These are phyloP conservation scores for Phytophthora rubi DNA, from an alignment of 352 stramenopile species.

Conservation along the genomic window DNA sequence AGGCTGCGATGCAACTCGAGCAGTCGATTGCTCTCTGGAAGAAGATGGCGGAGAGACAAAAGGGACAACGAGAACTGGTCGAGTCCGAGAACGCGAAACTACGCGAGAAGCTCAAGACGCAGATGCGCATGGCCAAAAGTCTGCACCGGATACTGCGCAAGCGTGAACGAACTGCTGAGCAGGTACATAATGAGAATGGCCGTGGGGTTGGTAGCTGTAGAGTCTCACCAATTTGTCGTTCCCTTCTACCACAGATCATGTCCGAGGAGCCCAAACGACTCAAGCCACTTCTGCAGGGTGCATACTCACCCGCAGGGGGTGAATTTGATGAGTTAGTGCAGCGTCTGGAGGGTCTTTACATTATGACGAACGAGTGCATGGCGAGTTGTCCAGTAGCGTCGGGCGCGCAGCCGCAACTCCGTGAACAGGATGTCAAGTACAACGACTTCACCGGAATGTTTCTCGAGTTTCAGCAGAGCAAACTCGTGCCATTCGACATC, in stretches of 20 bases:
- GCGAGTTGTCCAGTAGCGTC: constrained; percentile 9
- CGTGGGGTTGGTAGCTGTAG: background rate
- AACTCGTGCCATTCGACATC: constrained; percentile 37
- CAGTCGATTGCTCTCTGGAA: constrained; percentile 49
- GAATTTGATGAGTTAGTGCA: constrained; percentile 21
- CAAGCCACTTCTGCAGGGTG: background rate
- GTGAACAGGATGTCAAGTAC: constrained; percentile 36
- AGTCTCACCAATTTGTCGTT: background rate
- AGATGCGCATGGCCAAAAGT: constrained; percentile 46
- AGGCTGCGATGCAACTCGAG: constrained; percentile 22
- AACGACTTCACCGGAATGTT: constrained; percentile 38
- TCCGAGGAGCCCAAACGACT: constrained; percentile 12
- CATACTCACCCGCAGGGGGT: background rate
- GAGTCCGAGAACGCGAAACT: constrained; percentile 54
- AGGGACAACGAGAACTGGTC: constrained; percentile 31
- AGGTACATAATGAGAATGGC: constrained; percentile 17
- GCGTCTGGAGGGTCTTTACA: constrained; percentile 15
- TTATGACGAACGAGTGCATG: constrained; percentile 21
- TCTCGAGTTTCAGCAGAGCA: constrained; percentile 36
- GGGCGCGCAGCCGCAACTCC: constrained; percentile 5
- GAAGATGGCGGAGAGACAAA: constrained; percentile 48
- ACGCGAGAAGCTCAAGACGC: constrained; percentile 50
- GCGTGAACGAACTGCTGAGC: constrained; percentile 33
- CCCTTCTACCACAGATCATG: constrained; percentile 11
- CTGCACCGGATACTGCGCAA: constrained; percentile 45